Base-by-base conservation (phyloP, 306 rosid species). In the Quercus variabilis region DNA sequence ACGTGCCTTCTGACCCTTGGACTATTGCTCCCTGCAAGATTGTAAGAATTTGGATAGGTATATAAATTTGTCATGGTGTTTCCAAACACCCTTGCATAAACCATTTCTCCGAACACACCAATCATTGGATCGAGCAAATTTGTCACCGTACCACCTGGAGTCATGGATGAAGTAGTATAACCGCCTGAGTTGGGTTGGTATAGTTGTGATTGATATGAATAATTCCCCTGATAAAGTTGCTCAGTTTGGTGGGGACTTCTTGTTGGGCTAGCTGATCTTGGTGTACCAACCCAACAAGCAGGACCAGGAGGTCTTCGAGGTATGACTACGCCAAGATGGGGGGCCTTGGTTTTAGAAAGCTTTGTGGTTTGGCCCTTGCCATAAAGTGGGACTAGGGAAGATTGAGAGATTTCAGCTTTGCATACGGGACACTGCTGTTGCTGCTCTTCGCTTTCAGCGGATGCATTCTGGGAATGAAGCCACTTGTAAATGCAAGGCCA, bases 401-500 rank as follows among this genome's bases (percentile, higher is more conserved):
- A 71, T 19, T 89, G 74, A 18, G 95, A 90, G 7, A 95, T 87
- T 49, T 92, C 85, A 56, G 97, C 84, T 87, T 95, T 95, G 89
- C 99, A 95, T 3, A 95, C 97, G 4, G 99, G 97, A 81, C 99
- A 95, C 4, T 81, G 83, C 57, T 51, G 83, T 71, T 46, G 81
- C 64, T 62, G 83, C 14, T 85, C 87, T 73, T 73, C 79, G 59
- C 60, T 20, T 71, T 81, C 88, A 8, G 82, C 23, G 33, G 88
- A 64, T 20, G n/a, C 10, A 31, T n/a, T 69, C 62, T 77, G 83
- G 79, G 68, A 86, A 46, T 84, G 84, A 57, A 92, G 88, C 99
- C 99, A 95, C 76, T 89, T 90, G 87, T 92, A 95, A 20, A 95
- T 83, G 92, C 99, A 95, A 33, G 97, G 94, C 99, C 99, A 95